Evolutionary conservation across 805 yeast species (phyloP).

Genomic region (Cephaloascus fragrans): DNA sequence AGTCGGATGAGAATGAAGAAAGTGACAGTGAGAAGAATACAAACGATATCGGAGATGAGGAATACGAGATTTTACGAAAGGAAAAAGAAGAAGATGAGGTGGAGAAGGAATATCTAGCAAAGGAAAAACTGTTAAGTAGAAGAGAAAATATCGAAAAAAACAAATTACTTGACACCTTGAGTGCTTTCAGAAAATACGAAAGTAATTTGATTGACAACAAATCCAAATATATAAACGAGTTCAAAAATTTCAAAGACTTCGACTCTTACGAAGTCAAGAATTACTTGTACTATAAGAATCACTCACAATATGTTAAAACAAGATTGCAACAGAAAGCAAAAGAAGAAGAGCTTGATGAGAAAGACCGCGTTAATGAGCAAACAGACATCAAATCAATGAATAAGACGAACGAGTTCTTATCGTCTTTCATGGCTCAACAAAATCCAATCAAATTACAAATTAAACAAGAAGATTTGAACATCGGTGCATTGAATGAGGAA

Average conservation of each 20-base stretch:
- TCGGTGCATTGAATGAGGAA: not conserved
- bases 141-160: constrained; percentile 10
- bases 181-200: constrained; percentile 22
- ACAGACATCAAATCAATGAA: constrained; percentile 10
- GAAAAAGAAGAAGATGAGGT: constrained; percentile 14
- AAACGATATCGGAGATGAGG: constrained; percentile 11
- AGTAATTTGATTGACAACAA: constrained; percentile 23
- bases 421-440: constrained; percentile 3
- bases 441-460: constrained; percentile 1
- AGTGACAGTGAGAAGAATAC: constrained; percentile 3
- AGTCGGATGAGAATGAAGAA: constrained; percentile 1
- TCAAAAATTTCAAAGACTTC: constrained; percentile 15
- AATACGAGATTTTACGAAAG: constrained; percentile 11
- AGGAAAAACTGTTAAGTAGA: constrained; percentile 5
- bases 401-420: constrained; percentile 8
- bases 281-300: constrained; percentile 27
- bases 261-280: constrained; percentile 9
- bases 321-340: constrained; percentile 22
- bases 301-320: constrained; percentile 29
- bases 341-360: constrained; percentile 34
- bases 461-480: not conserved
- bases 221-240: constrained; percentile 21
- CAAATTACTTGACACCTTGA: constrained; percentile 12
- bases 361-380: constrained; percentile 25
- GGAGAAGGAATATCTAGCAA: constrained; percentile 12